These are phyloP conservation scores for Diaporthe humulicola DNA, from an alignment of 2,329 filamentous ascomycete genomes.

Conservation along the genomic window DNA sequence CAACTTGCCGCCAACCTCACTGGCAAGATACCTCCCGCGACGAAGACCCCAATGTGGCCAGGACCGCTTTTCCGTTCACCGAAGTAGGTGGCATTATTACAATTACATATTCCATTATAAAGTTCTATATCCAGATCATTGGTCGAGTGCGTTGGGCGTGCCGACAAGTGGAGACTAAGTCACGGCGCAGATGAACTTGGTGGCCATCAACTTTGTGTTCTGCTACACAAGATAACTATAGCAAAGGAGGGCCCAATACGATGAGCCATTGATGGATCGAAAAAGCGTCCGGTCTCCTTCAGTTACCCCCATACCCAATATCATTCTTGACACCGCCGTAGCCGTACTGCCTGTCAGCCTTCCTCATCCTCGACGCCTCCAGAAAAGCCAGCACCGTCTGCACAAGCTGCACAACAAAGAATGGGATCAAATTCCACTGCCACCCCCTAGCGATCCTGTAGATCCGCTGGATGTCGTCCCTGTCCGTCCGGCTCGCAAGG, in stretches of 20 bases:
- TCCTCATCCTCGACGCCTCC: constrained; percentile 30
- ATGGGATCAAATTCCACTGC: constrained; percentile 39
- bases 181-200: neutral
- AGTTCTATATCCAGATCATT: neutral
- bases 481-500: constrained; percentile 40
- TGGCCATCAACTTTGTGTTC: neutral
- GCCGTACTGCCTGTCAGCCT: constrained; percentile 1
- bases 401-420: constrained; percentile 36
- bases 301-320: neutral
- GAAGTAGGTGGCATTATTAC: no score
- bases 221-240: neutral
- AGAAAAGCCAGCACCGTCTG: constrained; percentile 33
- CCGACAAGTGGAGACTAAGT: neutral
- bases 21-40: no score
- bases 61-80: no score
- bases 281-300: neutral
- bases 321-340: constrained; percentile 1
- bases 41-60: no score
- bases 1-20: no score
- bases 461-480: constrained; percentile 10
- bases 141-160: neutral
- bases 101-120: neutral
- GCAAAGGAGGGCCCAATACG: neutral
- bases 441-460: constrained; percentile 34
- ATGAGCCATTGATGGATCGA: neutral